Conservation (phyloP, 2,329 filamentous ascomycete species). For the Capronia coronata region DNA sequence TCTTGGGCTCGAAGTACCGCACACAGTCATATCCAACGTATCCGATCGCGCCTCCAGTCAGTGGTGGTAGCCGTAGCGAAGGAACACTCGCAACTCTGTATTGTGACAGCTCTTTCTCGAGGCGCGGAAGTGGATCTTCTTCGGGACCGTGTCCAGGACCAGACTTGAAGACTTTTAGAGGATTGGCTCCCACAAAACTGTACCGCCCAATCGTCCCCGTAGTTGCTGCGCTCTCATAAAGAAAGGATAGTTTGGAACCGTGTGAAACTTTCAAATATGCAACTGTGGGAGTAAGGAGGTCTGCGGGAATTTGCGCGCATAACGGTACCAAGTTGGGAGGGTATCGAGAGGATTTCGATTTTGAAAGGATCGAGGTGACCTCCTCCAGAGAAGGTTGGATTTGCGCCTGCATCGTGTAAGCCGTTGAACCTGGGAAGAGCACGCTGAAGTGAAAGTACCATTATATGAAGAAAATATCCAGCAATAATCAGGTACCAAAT, state of each 20-base stretch:
- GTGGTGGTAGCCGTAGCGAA: conserved; percentile 70
- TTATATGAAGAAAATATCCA: neutral
- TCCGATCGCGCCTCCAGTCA: conserved; percentile 88
- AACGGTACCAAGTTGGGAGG: conserved; percentile 74
- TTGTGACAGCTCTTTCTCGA: conserved; percentile 73
- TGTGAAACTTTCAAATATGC: conserved; percentile 70
- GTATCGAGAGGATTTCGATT: conserved; percentile 47
- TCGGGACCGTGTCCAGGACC: conserved; percentile 80
- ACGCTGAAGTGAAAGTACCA: conserved; percentile 1
- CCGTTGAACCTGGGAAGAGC: neutral
- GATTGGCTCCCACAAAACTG: conserved; percentile 83
- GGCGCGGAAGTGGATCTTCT: conserved; percentile 72
- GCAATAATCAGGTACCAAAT: neutral
- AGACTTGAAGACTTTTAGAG: conserved; percentile 73
- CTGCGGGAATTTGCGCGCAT: conserved; percentile 78
- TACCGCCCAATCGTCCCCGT: conserved; percentile 91
- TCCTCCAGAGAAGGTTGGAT: conserved; percentile 58
- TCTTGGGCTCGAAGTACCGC: conserved; percentile 95
- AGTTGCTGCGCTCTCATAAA: conserved; percentile 88
- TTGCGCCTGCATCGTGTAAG: conserved; percentile 35
- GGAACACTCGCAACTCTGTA: conserved; percentile 78
- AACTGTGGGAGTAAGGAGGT: conserved; percentile 87
- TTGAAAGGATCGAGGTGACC: conserved; percentile 51
- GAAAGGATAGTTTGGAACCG: conserved; percentile 71
- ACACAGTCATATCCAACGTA: conserved; percentile 98